phyloP scores from a whole-genome alignment of 306 rosid genomes.

The Benincasa hispida region DNA sequence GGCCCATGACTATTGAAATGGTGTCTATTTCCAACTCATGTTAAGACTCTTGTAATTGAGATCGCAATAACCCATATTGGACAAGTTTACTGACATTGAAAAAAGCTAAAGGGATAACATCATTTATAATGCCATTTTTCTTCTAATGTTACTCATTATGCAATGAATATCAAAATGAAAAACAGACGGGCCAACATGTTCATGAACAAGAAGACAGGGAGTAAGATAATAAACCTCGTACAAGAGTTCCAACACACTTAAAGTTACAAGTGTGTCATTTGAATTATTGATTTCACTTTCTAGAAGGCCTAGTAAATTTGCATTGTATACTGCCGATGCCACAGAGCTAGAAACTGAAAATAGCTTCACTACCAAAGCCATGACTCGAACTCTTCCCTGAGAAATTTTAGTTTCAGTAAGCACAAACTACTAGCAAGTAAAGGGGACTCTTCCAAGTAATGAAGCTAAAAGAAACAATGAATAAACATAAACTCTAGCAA shows the following conservation, averaged over 20 bases:
- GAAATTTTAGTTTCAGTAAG: conserved; percentile 9
- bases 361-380: conserved; percentile 83
- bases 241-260: conserved; percentile 79
- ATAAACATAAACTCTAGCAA: neutral
- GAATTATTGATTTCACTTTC: conserved; percentile 62
- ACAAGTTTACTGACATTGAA: neutral
- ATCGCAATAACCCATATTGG: neutral
- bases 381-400: conserved; percentile 80
- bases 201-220: neutral
- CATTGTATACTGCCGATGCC: conserved; percentile 48
- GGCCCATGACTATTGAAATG: neutral
- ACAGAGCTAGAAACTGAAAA: conserved; percentile 61
- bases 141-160: neutral
- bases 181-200: neutral
- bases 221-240: conserved; percentile 55
- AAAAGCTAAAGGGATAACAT: neutral
- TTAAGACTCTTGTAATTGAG: neutral
- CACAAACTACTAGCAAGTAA: neutral
- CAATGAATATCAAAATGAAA: neutral
- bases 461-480: neutral
- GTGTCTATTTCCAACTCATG: neutral
- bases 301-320: conserved; percentile 51
- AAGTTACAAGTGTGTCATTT: conserved; percentile 63
- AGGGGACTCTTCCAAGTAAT: neutral
- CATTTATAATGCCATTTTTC: neutral